These are phyloP conservation scores for Thermomyces lanuginosus DNA, from an alignment of 2,329 filamentous ascomycete species.

Conservation along the genomic window DNA sequence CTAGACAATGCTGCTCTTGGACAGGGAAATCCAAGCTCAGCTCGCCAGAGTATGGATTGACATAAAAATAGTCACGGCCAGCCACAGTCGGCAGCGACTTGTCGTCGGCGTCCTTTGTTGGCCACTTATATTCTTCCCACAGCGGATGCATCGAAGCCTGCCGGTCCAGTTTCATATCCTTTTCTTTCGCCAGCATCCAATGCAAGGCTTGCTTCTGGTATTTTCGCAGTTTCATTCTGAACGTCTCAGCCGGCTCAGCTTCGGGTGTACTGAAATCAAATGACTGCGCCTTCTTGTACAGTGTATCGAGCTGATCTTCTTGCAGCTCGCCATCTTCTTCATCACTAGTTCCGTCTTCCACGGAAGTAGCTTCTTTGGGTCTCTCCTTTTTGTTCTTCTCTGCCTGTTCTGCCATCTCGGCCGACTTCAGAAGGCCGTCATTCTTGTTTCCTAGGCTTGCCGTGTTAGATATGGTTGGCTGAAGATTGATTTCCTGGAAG, in stretches of 20 bases:
- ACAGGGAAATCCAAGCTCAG: slow-evolving; percentile 78
- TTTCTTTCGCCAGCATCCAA: slow-evolving; percentile 95
- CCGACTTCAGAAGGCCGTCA: slow-evolving; percentile 72
- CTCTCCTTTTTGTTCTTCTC: slow-evolving; percentile 42
- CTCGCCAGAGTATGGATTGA: slow-evolving; percentile 94
- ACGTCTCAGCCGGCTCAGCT: slow-evolving; percentile 65
- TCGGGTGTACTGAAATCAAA: slow-evolving; percentile 90
- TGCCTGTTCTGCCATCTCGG: slow-evolving; percentile 65
- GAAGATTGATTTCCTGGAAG: slow-evolving; percentile 73
- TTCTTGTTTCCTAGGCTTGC: slow-evolving; percentile 61
- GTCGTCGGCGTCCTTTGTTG: slow-evolving; percentile 71
- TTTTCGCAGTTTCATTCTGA: slow-evolving; percentile 66
- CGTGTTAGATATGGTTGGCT: slow-evolving; percentile 58
- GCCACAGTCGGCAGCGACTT: slow-evolving; percentile 50
- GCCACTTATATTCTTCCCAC: slow-evolving; percentile 94
- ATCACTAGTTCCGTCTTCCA: slow-evolving; percentile 38
- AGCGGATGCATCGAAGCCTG: slow-evolving; percentile 85
- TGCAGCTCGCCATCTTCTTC: slow-evolving; percentile 86
- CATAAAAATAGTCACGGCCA: slow-evolving; percentile 63
- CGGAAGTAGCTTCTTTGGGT: slow-evolving; percentile 22
- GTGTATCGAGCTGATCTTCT: slow-evolving; percentile 80
- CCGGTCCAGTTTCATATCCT: slow-evolving; percentile 52
- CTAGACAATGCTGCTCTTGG: slow-evolving; percentile 87
- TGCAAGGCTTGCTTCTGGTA: slow-evolving; percentile 92
- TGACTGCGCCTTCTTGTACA: slow-evolving; percentile 91